Base-by-base conservation (phyloP, 352 stramenopile species). In the Pythium angustatum region DNA sequence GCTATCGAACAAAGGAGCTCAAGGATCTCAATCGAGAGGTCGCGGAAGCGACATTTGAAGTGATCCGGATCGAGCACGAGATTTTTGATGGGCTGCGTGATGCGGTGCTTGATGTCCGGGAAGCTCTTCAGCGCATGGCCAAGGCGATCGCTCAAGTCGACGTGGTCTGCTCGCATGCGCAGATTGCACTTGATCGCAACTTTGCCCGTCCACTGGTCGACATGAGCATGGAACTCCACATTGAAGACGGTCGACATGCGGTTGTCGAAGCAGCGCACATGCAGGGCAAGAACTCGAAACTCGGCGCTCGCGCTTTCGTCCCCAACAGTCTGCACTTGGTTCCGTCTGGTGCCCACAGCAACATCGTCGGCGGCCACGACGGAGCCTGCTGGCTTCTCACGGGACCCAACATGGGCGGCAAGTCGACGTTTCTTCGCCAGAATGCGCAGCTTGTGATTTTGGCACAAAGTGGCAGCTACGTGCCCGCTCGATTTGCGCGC, bases 341-440 rank as follows among this genome's bases (percentile, higher is more conserved):
- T 3, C 47, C 55, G 17, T 43, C 58, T 8, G 21, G n/a, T 38
- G n/a, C n/a, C n/a, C n/a, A n/a, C n/a, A 24, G 24, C 5, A 33
- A 30, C n/a, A 31, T 28, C 1, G 21, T 44, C 15, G 12, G 5
- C 7, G 12, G 17, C 15, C 38, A 57, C 26, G 12, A 45, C 26
- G 77, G 71, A 0, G 76, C 75, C 10, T 91, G 81, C 58, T 94
- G 85, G 84, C 62, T 96, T 30, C 64, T 96, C n/a, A 96, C 87
- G 1, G 88, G 88, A 1, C 87, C 87, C 1, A 96, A 96, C 51
- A 95, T 96, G 87, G 88, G 87, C 15, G 88, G 88, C 12, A 96
- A 96, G 60, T 91, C 76, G 64, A 96, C 88, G 0, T 94, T 93
- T 38, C 64, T 96, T 17, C 82, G 87, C 1, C 84, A 93, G 62